A percentile compares a stretch with the other conserved stretches of the same genome.
Evolutionary conservation across 768 basidiomycete genomes (phyloP).

Genomic region (Gymnopilus junonius): DNA sequence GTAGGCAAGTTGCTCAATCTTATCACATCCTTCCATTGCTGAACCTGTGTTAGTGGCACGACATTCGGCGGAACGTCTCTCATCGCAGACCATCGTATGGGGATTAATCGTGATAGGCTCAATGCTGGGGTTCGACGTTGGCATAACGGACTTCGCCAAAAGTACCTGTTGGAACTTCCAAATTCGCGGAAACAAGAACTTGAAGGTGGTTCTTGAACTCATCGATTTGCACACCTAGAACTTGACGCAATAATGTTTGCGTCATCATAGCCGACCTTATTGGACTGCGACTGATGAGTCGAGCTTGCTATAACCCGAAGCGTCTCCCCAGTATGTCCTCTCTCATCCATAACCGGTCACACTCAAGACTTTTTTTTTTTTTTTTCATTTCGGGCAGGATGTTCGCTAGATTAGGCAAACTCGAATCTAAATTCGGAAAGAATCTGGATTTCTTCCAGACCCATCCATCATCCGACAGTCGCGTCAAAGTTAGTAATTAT

Average conservation of each 20-base stretch:
- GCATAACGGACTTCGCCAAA: conserved; percentile 52
- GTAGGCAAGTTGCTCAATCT: too few species aligned
- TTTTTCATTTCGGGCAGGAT: conserved; percentile 61
- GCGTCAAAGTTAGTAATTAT: conserved; percentile 72
- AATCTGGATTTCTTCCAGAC: conserved; percentile 70
- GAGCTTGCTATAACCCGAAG: conserved; percentile 88
- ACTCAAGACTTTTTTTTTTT: background rate
- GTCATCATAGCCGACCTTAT: conserved; percentile 76
- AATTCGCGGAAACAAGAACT: conserved; percentile 83
- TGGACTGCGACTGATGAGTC: conserved; percentile 78
- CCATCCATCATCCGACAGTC: conserved; percentile 75
- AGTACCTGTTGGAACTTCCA: conserved; percentile 69
- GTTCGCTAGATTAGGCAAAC: conserved; percentile 65
- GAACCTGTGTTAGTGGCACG: conserved; percentile 39
- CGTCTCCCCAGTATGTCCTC: conserved; percentile 65
- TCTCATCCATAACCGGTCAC: too few species aligned
- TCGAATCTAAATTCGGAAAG: conserved; percentile 49
- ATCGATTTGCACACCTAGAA: background rate
- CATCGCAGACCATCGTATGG: conserved; percentile 47
- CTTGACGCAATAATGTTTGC: background rate
- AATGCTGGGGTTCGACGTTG: conserved; percentile 58
- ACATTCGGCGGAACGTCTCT: conserved; percentile 58
- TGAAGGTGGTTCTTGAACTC: too few species aligned
- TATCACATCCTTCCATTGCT: too few species aligned
- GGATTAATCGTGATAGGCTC: conserved; percentile 46